Base-by-base conservation (phyloP, 768 basidiomycete species). In the Trametopsis cervina region DNA sequence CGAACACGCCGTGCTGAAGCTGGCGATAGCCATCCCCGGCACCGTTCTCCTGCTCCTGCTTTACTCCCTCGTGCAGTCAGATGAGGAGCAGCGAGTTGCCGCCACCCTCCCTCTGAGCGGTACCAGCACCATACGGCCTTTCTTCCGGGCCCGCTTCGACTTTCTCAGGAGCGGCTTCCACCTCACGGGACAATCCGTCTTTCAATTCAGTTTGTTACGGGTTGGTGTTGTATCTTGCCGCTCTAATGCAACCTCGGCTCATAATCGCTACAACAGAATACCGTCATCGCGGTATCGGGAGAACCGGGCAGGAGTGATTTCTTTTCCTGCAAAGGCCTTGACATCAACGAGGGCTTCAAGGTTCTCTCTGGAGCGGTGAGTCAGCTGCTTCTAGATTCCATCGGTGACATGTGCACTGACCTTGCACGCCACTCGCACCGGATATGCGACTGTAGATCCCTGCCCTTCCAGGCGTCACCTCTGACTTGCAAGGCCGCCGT, bases 321-420 rank as follows among this genome's bases (percentile, higher is more conserved):
- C 65, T 85, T 88, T 57, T 73, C 74, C 2, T 77, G 82, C 47
- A 80, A 78, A 64, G 76, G 76, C 18, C 76, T 89, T 53, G 84
- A 88, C 63, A 74, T 89, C 43, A 81, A 80, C 36, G 84, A 86
- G 68, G 86, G 85, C 4, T 89, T 86, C 71, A 84, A 80, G 58
- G 76, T 85, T 58, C 73, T 89, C 52, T 85, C 83, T 42, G 86
- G 85, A 43, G 85, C 83, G 47, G 86, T 88, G 62, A 54, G 83
- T 77, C 40, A 15, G 35, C 20, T 17, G 26, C 23, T 24, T 22
- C 6, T 44, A n/a, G 33, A 12, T 26, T 40, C 27, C 11, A 47
- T 40, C 45, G 47, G 33, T 7, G 29, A 7, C 29, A 33, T 33
- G 29, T 7, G 29, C 29, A 33, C 15, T 7, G 29, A 33, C 9